These are phyloP conservation scores for Pythium phragmiticola DNA, from an alignment of 352 stramenopile species.

Conservation along the genomic window DNA sequence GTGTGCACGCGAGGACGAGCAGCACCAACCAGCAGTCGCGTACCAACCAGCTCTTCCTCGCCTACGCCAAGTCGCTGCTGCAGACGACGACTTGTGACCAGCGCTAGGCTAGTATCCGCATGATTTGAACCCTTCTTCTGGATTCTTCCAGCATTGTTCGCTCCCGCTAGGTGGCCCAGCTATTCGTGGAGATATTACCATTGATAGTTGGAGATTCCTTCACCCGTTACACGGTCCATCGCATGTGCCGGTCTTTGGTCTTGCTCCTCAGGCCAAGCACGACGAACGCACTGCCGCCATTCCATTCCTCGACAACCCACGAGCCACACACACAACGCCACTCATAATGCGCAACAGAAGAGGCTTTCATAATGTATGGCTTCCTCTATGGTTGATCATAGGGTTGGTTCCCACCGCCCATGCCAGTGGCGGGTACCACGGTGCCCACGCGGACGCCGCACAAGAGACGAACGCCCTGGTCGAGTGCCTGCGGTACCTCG, in stretches of 20 bases:
- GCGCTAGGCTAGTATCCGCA: not conserved
- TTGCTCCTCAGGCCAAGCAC: too few relatives aligned
- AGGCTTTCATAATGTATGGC: too few relatives aligned
- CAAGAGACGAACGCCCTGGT: conserved; percentile 5
- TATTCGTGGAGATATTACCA: too few relatives aligned
- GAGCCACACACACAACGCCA: too few relatives aligned
- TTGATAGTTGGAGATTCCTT: not conserved
- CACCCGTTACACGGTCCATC: not conserved
- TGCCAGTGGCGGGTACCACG: not conserved
- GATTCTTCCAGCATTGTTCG: too few relatives aligned
- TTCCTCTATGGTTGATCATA: not conserved
- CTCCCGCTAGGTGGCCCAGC: too few relatives aligned
- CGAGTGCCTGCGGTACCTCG: conserved; percentile 41
- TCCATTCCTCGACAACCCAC: too few relatives aligned
- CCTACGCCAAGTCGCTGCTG: conserved; percentile 16
- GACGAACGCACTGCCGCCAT: too few relatives aligned
- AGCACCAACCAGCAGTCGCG: conserved; percentile 7
- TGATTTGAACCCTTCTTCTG: too few relatives aligned
- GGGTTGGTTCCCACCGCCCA: not conserved
- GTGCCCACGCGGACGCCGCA: not conserved
- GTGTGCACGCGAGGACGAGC: not conserved
- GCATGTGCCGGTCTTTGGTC: too few relatives aligned
- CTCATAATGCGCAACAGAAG: not conserved
- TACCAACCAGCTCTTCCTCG: conserved; percentile 11
- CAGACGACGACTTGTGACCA: not conserved